phyloP scores from a whole-genome alignment of 2,329 filamentous ascomycete species.

The Drechslerella coelobrocha region DNA sequence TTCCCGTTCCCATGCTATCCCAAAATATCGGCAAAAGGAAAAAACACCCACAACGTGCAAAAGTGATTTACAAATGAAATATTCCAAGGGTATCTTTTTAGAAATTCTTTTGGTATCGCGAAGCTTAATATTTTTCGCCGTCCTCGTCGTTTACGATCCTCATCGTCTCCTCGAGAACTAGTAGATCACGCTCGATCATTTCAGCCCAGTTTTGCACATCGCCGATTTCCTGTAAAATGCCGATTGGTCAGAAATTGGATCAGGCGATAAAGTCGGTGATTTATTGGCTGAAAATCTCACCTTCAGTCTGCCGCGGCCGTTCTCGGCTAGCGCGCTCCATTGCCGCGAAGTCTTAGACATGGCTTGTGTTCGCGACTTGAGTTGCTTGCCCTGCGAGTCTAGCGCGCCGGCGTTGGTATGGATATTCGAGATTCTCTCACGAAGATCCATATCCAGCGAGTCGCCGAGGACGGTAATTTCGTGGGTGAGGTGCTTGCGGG shows the following conservation, averaged over 20 bases:
- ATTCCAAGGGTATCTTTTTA: constrained; percentile 3
- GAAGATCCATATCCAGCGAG: constrained; percentile 72
- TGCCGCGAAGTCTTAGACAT: constrained; percentile 71
- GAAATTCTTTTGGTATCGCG: neutral
- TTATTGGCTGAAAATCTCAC: constrained; percentile 57
- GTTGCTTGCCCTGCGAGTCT: constrained; percentile 70
- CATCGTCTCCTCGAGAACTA: constrained; percentile 71
- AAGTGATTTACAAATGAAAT: constrained; percentile 1
- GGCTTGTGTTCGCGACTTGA: constrained; percentile 67
- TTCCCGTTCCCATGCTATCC: neutral
- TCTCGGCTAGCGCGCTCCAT: constrained; percentile 69
- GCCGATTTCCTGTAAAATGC: constrained; percentile 65
- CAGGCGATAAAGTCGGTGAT: neutral
- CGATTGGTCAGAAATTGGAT: constrained; percentile 10
- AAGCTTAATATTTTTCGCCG: constrained; percentile 45
- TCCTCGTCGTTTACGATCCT: constrained; percentile 62
- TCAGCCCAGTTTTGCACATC: constrained; percentile 89
- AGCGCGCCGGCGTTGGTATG: constrained; percentile 73
- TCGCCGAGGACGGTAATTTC: constrained; percentile 68
- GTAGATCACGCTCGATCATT: constrained; percentile 73
- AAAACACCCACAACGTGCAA: neutral
- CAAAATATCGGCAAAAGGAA: neutral
- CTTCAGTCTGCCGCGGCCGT: constrained; percentile 71
- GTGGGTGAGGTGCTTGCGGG: constrained; percentile 63
- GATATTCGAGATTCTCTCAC: constrained; percentile 71